A percentile compares a stretch with the other conserved stretches of the same genome.
Evolutionary conservation across 2,329 filamentous ascomycete genomes (phyloP).

Genomic region (Colletotrichum costaricense): DNA sequence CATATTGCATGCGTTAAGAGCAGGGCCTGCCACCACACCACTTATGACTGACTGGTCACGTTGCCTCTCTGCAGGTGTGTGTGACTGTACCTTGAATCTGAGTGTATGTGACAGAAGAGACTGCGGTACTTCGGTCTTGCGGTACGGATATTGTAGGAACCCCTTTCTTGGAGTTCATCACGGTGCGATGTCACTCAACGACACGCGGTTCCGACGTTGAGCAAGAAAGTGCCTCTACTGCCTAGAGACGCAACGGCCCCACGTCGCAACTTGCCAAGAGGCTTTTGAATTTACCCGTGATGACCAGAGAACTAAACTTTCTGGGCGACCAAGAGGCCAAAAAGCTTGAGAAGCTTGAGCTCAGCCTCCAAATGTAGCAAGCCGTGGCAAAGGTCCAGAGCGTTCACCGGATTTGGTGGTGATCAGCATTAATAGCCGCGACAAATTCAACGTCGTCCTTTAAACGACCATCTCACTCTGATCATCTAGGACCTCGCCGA

Average conservation of each 20-base stretch:
- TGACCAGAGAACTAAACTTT: slow-evolving; percentile 5
- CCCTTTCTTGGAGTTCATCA: background rate
- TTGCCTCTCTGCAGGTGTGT: slow-evolving; percentile 6
- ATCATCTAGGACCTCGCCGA: background rate
- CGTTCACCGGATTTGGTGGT: background rate
- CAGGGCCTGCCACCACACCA: slow-evolving; percentile 25
- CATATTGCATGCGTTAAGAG: slow-evolving; percentile 21
- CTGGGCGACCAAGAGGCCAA: slow-evolving; percentile 20
- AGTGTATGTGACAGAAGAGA: background rate
- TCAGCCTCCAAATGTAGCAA: slow-evolving; percentile 29
- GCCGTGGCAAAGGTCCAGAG: background rate
- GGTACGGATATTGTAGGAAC: slow-evolving; percentile 1
- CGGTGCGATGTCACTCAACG: slow-evolving; percentile 15
- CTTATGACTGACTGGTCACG: slow-evolving; percentile 15
- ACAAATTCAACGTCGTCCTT: background rate
- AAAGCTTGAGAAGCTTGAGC: slow-evolving; percentile 35
- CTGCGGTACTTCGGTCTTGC: background rate
- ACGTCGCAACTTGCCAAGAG: slow-evolving; percentile 30
- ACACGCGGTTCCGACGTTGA: background rate
- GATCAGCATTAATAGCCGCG: background rate
- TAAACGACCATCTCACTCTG: background rate
- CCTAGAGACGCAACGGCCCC: background rate
- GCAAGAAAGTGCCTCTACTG: background rate
- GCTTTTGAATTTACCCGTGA: slow-evolving; percentile 26
- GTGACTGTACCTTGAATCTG: too few relatives aligned